Conservation (phyloP, 345 rosid species). For the Eucalyptus grandis region DNA sequence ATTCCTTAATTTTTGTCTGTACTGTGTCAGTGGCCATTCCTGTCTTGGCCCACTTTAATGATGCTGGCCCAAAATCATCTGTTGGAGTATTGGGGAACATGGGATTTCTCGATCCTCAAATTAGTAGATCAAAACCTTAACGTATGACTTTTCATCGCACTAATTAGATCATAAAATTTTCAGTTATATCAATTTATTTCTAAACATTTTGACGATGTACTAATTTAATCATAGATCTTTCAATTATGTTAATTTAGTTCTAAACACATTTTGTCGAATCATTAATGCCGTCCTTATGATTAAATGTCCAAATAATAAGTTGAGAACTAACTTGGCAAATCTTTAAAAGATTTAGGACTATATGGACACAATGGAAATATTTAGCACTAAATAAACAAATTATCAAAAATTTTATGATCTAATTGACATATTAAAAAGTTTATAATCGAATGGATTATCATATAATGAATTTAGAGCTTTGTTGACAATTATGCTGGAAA, state of each 20-base stretch:
- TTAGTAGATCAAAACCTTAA: not conserved
- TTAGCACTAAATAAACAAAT: not conserved
- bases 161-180: rapidly evolving
- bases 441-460: rapidly evolving
- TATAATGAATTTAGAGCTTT: no score
- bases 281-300: rapidly evolving
- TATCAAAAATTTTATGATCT: rapidly evolving
- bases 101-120: not conserved
- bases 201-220: rapidly evolving
- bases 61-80: not conserved
- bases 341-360: no score
- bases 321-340: rapidly evolving
- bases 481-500: not conserved
- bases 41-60: not conserved
- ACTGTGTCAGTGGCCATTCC: not conserved
- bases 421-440: no score
- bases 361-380: no score
- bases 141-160: rapidly evolving
- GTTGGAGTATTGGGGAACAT: not conserved
- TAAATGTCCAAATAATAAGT: rapidly evolving
- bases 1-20: not conserved
- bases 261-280: no score
- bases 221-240: rapidly evolving
- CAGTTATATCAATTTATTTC: rapidly evolving
- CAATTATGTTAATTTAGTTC: not conserved